Base-by-base conservation (phyloP, 2,329 filamentous ascomycete genomes). In the Cordyceps cicadae region DNA sequence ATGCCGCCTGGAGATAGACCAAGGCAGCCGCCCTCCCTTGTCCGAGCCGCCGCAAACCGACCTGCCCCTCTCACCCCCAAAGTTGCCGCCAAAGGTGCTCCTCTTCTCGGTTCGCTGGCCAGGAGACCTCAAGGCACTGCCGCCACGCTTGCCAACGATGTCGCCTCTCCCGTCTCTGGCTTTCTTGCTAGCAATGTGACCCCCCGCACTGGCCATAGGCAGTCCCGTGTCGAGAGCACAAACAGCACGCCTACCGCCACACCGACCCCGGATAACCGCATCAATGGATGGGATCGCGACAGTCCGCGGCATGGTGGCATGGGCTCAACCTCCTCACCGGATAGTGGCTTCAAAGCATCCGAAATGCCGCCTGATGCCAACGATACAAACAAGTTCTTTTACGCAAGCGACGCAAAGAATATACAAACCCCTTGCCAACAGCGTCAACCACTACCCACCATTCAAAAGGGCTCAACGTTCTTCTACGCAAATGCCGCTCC, bases 301-400 rank as follows among this genome's bases (percentile, higher is more conserved):
- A 67, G 64, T 34, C 65, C 48, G 37, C 59, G 51, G 53, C 63
- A 63, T 66, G 70, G 32, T 17, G 70, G 68, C 11, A 66, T 76
- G 58, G 70, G 70, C 5, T 63, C 74, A 37, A 68, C 15, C 69
- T 73, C 0, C 64, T 65, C 1, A 72, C 63, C n/a, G 68, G 68
- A 49, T 62, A 65, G 19, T 51, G 64, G 14, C 50, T 65, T 50
- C 75, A 57, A 60, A 65, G 34, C 34, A 69, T 43, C 73, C 56
- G 63, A 70, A 57, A 67, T 70, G 21, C 56, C 67, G 62, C 56
- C 65, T 65, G 63, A 70, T 66, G 72, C 67, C 67, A 66, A 69
- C 21, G 81, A 83, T 56, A 75, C 87, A 46, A 54, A 58, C 58
- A 93, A 91, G 76, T 97, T 97, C 80, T 97, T 99, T 72, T 92